Base-by-base conservation (phyloP, 495 filamentous ascomycete species). In the Penicillium silybi region DNA sequence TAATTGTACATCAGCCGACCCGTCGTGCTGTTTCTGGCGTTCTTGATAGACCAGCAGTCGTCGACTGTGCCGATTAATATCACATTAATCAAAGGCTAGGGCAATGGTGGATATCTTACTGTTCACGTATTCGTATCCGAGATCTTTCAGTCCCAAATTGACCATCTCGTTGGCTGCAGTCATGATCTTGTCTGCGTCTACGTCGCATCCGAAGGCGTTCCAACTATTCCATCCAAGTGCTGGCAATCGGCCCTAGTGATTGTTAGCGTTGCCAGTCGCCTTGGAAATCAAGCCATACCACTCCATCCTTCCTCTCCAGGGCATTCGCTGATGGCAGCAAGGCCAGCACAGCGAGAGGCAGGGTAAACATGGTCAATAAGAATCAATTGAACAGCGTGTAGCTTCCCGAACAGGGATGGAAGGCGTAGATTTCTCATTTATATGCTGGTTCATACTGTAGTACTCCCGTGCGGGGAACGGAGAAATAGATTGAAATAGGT, bases 61-160 rank as follows among this genome's bases (percentile, higher is more conserved):
- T 76, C 61, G 62, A 73, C 64, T 77, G 0, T 11, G 11, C n/a
- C n/a, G n/a, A n/a, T n/a, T n/a, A n/a, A n/a, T 32, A 9, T 3
- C 43, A 8, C 45, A 34, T 32, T 18, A 34, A 6, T 2, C 0
- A 0, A 10, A 37, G 22, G 18, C 6, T 15, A 10, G 15, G 4
- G 20, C n/a, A 26, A 22, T 40, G 10, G n/a, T n/a, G 2, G 13
- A 74, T 5, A 78, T 62, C 53, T 39, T 51, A 74, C 69, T 72
- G 56, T 82, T 82, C 46, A 87, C 73, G 63, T 87, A 87, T 57
- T 84, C 72, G 57, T 89, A 89, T 11, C 86, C 86, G 4, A 82
- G 68, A 42, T 82, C 81, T 54, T 80, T 76, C 38, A 87, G 68
- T 0, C 83, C 82, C 22, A 75, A 62, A 38, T 73, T 61, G 10